Conservation (phyloP, 495 filamentous ascomycete genomes). For the Pyrenula massariospora region DNA sequence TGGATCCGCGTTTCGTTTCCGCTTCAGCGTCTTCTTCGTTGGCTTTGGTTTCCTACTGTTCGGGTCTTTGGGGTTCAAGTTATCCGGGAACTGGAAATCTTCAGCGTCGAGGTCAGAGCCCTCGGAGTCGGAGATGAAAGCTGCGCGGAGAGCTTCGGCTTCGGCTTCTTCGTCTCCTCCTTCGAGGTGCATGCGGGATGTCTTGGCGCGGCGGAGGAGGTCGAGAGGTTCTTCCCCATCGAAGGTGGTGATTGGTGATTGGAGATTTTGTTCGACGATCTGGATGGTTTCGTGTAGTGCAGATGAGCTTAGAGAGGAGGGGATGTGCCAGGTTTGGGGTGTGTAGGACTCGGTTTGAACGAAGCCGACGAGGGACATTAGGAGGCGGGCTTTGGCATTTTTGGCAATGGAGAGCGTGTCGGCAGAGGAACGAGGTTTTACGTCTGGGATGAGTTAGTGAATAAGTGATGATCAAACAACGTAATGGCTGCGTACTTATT, state of each 20-base stretch:
- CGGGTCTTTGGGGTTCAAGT: conserved; percentile 29
- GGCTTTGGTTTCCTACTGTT: conserved; percentile 41
- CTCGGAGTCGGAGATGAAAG: conserved; percentile 53
- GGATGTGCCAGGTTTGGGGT: conserved; percentile 56
- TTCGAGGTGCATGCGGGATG: conserved; percentile 11
- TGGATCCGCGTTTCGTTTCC: conserved; percentile 21
- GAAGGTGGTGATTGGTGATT: conserved; percentile 60
- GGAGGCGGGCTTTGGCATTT: conserved; percentile 78
- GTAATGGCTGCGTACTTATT: conserved; percentile 27
- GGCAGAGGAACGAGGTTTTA: conserved; percentile 46
- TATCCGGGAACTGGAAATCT: conserved; percentile 60
- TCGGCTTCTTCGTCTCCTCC: conserved; percentile 26
- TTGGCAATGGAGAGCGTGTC: conserved; percentile 60
- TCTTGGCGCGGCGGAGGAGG: conserved; percentile 58
- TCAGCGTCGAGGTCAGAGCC: conserved; percentile 43
- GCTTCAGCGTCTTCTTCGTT: conserved; percentile 27
- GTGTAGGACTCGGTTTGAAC: conserved; percentile 15
- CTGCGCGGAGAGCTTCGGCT: conserved; percentile 21
- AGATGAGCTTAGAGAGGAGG: conserved; percentile 47
- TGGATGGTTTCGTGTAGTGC: conserved; percentile 49
- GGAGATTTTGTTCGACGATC: conserved; percentile 58
- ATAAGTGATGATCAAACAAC: not conserved
- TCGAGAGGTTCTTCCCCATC: conserved; percentile 57
- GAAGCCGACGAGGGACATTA: conserved; percentile 68
- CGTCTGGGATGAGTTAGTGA: conserved; percentile 24